Evolutionary conservation across 139 green algal species (phyloP), one percentile per base, ranked within the genome.

Genomic region (Raphidocelis subcapitata): DNA sequence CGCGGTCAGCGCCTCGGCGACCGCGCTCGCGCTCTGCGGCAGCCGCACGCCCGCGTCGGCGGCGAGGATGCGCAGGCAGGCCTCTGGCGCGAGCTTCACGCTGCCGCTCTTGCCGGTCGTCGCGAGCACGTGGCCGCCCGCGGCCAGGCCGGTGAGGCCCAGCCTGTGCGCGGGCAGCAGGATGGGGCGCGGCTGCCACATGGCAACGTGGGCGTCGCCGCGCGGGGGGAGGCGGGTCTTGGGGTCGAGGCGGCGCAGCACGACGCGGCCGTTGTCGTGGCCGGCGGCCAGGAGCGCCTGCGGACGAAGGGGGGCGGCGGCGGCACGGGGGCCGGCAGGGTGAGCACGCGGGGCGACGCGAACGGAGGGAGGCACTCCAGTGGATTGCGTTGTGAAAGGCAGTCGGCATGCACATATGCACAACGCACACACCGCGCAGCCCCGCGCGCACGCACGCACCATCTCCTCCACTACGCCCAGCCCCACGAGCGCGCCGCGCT

Each of bases 191-290:
- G 70, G 70, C 46, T 63, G 31, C 70, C 70, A 77, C 46, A 23
- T 29, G 15, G 31, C 57, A 2, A 77, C 29, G 47, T 54, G 62
- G 31, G 29, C 46, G 41, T 62, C 55, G 14, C 55, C 55, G 14
- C 55, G 55, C 0, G 61, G 61, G 2, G 35, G 15, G 24, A 55
- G 36, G 31, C 61, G 47, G 1, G 31, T 32, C 24, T 47, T 68
- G 31, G 70, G 70, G 47, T 77, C 70, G 3, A 77, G 70, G 60
- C 70, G 69, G 24, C 70, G 70, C 70, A 77, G 49, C 60, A 55
- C 62, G 44, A 77, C 70, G 59, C 69, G 41, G 5, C 12, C 41
- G 8, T 8, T 8, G 41, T 8, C 41, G 41, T 12, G 41, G 41
- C 41, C 8, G 41, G 41, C 12, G 41, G n/a, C n/a, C n/a, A n/a